Percentiles rank a stretch among this genome's conserved stretches.
phyloP scores from a whole-genome alignment of 202 grass and related monocot species.

The Bolboschoenoplectus hybrid region DNA sequence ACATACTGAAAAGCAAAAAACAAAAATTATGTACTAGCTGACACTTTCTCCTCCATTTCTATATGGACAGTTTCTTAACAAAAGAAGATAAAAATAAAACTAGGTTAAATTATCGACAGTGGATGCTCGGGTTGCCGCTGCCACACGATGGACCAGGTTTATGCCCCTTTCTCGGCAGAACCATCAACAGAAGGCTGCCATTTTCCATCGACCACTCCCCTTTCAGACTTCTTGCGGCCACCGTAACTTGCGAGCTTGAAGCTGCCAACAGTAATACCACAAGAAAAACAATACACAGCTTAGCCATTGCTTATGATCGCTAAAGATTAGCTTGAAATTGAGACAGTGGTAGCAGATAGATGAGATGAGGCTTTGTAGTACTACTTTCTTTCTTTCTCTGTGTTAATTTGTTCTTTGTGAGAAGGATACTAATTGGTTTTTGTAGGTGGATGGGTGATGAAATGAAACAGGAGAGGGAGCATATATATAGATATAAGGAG shows the following conservation, averaged over 20 bases:
- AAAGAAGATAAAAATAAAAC: neutral
- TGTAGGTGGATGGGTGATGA: too few relatives aligned
- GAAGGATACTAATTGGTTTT: too few relatives aligned
- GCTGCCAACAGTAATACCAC: slow-evolving; percentile 8
- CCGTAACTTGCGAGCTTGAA: neutral
- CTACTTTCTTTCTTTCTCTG: too few relatives aligned
- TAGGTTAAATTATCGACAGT: neutral
- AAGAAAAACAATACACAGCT: neutral
- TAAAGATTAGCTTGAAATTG: too few relatives aligned
- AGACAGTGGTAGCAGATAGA: too few relatives aligned
- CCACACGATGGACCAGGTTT: neutral
- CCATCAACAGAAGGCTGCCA: slow-evolving; percentile 12
- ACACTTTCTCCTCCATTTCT: neutral
- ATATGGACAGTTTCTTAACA: neutral
- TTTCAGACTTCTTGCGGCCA: slow-evolving; percentile 34
- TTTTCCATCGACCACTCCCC: slow-evolving; percentile 6
- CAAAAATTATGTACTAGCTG: neutral
- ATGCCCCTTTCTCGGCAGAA: neutral
- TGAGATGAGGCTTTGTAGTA: too few relatives aligned
- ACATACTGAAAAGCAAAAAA: neutral
- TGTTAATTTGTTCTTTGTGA: too few relatives aligned
- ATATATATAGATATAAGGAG: too few relatives aligned
- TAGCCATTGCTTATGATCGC: neutral
- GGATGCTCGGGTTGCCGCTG: neutral
- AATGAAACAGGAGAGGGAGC: too few relatives aligned